These are phyloP conservation scores for Ricinus communis DNA, from an alignment of 345 rosid species.

Conservation along the genomic window DNA sequence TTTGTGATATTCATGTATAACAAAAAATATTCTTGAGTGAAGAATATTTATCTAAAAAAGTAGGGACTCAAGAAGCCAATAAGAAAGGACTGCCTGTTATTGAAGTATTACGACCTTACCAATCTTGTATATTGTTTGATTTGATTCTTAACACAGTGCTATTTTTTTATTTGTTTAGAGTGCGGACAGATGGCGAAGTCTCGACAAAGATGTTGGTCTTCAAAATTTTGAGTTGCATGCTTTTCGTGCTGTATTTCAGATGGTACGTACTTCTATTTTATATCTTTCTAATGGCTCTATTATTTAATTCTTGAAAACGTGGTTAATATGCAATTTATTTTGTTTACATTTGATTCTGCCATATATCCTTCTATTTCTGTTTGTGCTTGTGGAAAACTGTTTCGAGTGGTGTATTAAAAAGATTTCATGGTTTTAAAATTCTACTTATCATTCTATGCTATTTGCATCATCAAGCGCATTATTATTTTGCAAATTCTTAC, in stretches of 20 bases:
- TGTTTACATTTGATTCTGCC: background rate
- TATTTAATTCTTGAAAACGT: background rate
- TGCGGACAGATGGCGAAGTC: slow-evolving; percentile 88
- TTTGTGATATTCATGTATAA: background rate
- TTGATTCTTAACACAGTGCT: background rate
- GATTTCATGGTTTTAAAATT: background rate
- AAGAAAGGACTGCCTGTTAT: background rate
- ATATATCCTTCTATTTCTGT: background rate
- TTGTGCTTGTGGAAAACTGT: too few relatives aligned
- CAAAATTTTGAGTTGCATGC: slow-evolving; percentile 89
- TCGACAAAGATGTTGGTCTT: slow-evolving; percentile 67
- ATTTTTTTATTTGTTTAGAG: slow-evolving; percentile 47
- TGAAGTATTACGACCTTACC: background rate
- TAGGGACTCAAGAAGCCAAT: too few relatives aligned
- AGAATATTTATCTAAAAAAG: background rate
- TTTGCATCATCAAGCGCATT: background rate
- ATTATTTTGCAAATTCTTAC: background rate
- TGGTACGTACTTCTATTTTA: slow-evolving; percentile 44
- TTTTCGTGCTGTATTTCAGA: slow-evolving; percentile 90
- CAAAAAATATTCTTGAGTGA: background rate
- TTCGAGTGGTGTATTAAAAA: background rate
- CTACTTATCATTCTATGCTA: background rate
- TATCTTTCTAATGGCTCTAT: background rate
- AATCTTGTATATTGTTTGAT: background rate
- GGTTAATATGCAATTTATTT: slow-evolving; percentile 1